Evolutionary conservation across 192 early-diverging fungal species (phyloP), one percentile per base, ranked within the genome.

Genomic region (Borealophlyctis nickersoniae): DNA sequence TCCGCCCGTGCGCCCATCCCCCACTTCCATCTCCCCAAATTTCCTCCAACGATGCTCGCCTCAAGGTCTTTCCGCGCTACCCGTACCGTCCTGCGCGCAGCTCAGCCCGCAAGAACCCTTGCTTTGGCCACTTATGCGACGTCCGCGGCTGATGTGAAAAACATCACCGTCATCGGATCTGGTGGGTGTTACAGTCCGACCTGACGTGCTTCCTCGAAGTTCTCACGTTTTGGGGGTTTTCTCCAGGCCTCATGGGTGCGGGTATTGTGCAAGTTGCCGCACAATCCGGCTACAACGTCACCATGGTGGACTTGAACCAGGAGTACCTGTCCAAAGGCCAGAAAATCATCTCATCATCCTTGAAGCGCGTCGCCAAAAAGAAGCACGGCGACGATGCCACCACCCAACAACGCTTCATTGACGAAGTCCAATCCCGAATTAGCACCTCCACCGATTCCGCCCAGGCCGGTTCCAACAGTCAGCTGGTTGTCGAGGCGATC

Each of bases 401-500:
- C 2, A 45, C 63, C 4, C 16, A 22, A 69, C 62, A 50, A 67
- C 72, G 27, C 23, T 92, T 88, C 55, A 86, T 95, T 23, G 87
- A 92, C 29, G 79, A 83, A 22, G 85, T 87, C 45, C 65, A 91
- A 62, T 35, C 79, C 33, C 85, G 87, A 35, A 84, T 98, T 64
- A 52, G 67, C 5, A 71, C 79, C 36, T 85, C 88, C 52, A 92
- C 88, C 4, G 82, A 89, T 54, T 77, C 88, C 1, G 66, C 66
- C 9, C 69, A 67, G n/a, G 86, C 88, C 16, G 90, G 81, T 1
- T 60, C 67, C 45, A 56, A 81, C 4, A 78, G 91, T 2, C 91
- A 92, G 67, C 73, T 98, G 53, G 86, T 95, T n/a, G 78, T 98
- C 30, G 95, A 98, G 77, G 95, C 95, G 11, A 91, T 96, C 71